Evolutionary conservation across 768 basidiomycete species (phyloP), one percentile per base, ranked within the genome.

Genomic region (Lactarius akahatsu): DNA sequence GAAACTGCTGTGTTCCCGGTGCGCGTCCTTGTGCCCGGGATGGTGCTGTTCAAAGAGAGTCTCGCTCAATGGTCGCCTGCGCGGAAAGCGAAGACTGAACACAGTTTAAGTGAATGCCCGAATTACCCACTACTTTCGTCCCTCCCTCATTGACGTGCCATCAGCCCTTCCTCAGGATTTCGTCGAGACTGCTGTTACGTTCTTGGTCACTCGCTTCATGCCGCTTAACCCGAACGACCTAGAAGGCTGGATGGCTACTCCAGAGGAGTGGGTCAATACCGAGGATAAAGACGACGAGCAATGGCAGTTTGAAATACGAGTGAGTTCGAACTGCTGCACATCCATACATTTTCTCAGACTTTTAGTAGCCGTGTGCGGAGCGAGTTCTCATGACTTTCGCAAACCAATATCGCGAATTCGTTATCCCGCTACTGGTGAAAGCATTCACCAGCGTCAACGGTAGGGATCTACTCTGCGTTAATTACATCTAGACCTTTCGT

Each of bases 301-400:
- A 64, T 98, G 96, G 95, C 90, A 95, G 71, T 98, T 85, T 72
- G 94, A 96, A 72, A 85, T 97, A 66, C 83, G 96, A 69, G 95
- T 96, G 72, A 67, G 66, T 58, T 11, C 28, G 52, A 60, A 34
- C 88, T 66, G 1, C 55, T 38, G n/a, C 54, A 50, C 63, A 65
- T 28, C 28, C 61, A 40, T 52, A 34, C 45, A 47, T 32, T 57
- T 26, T 45, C 58, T 52, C 45, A 38, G 43, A 54, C 34, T 36
- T 38, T 50, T 23, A 43, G 11, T 66, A 98, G 96, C 89, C 95
- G 1, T 96, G 95, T 72, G 92, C 91, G 57, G 96, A 98, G 77
- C 83, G 94, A n/a, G 91, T 98, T 30, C 80, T 98, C 28, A 86
- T 94, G 80, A 87, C 90, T 23, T 76, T 96, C 23, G 83, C 87